Conservation (phyloP, 805 yeast species). For the Hanseniaspora lindneri region DNA sequence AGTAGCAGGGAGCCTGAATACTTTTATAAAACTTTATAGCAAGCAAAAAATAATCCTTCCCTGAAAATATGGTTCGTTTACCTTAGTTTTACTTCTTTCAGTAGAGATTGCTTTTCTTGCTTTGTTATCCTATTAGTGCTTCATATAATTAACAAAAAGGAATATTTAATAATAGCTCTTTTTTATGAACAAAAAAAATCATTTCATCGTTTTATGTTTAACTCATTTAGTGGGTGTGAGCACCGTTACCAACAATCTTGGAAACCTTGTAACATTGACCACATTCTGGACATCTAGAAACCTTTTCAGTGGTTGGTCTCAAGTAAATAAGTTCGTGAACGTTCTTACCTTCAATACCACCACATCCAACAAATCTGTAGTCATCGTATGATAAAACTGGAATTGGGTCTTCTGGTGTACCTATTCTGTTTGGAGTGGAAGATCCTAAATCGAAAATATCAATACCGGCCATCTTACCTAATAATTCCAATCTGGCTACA, state of each 20-base stretch:
- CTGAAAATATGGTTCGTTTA: no score
- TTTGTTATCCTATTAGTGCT: no score
- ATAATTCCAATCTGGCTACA: constrained; percentile 87
- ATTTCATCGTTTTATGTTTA: not conserved
- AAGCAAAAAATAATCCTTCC: no score
- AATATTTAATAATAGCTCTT: no score
- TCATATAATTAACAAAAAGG: no score
- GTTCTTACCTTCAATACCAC: constrained; percentile 88
- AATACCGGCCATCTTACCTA: constrained; percentile 91
- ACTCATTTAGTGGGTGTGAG: constrained; percentile 30
- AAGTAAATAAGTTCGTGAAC: constrained; percentile 80
- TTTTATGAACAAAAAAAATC: not conserved
- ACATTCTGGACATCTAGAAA: constrained; percentile 97
- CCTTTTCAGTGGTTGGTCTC: constrained; percentile 68
- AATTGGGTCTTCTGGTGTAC: constrained; percentile 84
- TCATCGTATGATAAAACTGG: constrained; percentile 82
- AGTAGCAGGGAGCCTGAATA: no score
- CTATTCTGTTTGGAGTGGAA: constrained; percentile 74
- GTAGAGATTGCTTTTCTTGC: no score
- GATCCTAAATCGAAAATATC: constrained; percentile 86
- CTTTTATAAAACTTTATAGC: no score
- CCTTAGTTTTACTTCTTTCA: no score
- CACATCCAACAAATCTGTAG: constrained; percentile 92
- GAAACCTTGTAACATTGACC: constrained; percentile 88
- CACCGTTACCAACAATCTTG: constrained; percentile 58